A percentile compares a stretch with the other conserved stretches of the same genome.
phyloP scores from a whole-genome alignment of 768 basidiomycete genomes.

The Collybia sp. region DNA sequence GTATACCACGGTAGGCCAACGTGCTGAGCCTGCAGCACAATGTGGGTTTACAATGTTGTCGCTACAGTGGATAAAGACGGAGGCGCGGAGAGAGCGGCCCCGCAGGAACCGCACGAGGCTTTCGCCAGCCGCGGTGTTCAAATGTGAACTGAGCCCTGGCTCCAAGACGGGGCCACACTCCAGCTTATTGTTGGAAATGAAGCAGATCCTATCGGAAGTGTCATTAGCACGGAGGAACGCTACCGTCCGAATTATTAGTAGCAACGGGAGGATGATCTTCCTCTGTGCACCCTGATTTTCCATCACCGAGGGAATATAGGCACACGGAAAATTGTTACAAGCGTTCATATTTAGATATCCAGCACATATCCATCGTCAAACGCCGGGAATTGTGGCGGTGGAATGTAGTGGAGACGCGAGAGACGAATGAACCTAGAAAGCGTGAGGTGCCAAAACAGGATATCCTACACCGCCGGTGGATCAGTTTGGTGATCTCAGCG shows the following conservation, averaged over 20 bases:
- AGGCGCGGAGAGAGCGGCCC: slow-evolving; percentile 11
- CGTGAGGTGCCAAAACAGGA: too few species aligned
- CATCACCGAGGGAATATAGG: too few species aligned
- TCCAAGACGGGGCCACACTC: slow-evolving; percentile 9
- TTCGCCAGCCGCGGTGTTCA: slow-evolving; percentile 19
- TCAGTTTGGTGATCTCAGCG: slow-evolving; percentile 8
- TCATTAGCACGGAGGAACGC: slow-evolving; percentile 19
- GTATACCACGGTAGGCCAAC: background rate
- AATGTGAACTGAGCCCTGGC: background rate
- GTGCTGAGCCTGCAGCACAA: slow-evolving; percentile 15
- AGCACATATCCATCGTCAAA: too few species aligned
- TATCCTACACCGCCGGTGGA: slow-evolving; percentile 3
- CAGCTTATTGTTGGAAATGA: slow-evolving; percentile 25
- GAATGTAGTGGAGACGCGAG: too few species aligned
- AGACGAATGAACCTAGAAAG: too few species aligned
- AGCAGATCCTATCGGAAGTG: slow-evolving; percentile 12
- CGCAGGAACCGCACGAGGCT: slow-evolving; percentile 20
- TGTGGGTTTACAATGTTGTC: slow-evolving; percentile 14
- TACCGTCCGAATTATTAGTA: slow-evolving; percentile 1
- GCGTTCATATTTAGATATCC: too few species aligned
- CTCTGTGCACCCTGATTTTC: too few species aligned
- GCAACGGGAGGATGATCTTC: too few species aligned
- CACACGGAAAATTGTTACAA: too few species aligned
- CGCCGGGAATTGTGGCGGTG: too few species aligned
- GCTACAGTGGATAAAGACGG: slow-evolving; percentile 17